Conservation (phyloP, 495 filamentous ascomycete species). For the Aspergillus sclerotiicarbonarius region DNA sequence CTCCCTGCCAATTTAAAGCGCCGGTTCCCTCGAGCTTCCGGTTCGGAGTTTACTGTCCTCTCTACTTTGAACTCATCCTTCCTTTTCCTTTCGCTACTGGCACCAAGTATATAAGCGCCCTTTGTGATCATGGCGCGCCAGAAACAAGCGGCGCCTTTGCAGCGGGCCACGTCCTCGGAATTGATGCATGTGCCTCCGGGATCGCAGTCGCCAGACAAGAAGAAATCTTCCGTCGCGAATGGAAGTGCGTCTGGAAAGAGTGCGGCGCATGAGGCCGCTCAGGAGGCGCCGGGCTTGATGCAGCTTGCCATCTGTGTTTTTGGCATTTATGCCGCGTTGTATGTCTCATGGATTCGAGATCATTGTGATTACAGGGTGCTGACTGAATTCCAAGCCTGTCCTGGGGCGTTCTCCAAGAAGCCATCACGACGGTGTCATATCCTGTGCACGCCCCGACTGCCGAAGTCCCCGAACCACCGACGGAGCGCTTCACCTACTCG, state of each 20-base stretch:
- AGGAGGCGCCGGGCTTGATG: constrained; percentile 52
- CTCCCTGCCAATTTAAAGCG: constrained; percentile 13
- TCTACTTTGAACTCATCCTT: not conserved
- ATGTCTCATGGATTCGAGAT: constrained; percentile 32
- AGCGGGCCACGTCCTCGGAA: constrained; percentile 64
- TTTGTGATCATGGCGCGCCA: constrained; percentile 60
- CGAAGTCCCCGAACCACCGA: constrained; percentile 50
- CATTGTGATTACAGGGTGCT: constrained; percentile 11
- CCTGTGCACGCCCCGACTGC: constrained; percentile 37
- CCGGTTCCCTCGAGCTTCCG: not conserved
- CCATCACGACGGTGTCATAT: constrained; percentile 94
- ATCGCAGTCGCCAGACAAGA: constrained; percentile 24
- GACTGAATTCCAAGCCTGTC: constrained; percentile 63
- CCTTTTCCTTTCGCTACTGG: not conserved
- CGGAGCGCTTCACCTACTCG: constrained; percentile 80
- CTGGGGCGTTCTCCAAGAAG: constrained; percentile 96
- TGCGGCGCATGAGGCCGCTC: constrained; percentile 27
- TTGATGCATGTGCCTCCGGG: constrained; percentile 46
- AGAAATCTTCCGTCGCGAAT: constrained; percentile 30
- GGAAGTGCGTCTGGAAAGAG: constrained; percentile 34
- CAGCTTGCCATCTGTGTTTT: constrained; percentile 84
- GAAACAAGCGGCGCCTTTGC: constrained; percentile 66
- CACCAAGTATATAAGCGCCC: constrained; percentile 1
- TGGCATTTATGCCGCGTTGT: constrained; percentile 97
- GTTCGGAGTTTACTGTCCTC: constrained; percentile 3